Base-by-base conservation (phyloP, 768 basidiomycete species). In the Lentinula edodes region DNA sequence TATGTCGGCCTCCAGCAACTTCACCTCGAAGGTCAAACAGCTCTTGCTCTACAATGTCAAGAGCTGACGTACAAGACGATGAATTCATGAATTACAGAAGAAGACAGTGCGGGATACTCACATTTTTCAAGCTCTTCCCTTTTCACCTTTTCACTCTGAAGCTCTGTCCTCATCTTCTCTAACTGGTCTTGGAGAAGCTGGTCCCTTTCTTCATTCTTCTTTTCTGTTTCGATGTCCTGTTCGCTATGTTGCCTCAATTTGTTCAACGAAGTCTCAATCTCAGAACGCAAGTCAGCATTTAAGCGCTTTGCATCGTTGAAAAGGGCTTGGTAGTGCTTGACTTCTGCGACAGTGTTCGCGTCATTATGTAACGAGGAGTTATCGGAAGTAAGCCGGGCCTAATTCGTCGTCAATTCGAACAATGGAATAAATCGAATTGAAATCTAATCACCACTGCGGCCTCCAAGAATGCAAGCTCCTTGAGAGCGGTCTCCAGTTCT, bases 21-120 rank as follows among this genome's bases (percentile, higher is more conserved):
- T 90, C 86, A 0, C 91, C 91, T 3, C 81, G 75, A 1, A 93
- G 78, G 58, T 93, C 90, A 68, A 90, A 92, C 7, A 94, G 80
- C 9, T 80, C 78, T 69, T 93, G 92, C 66, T 91, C 89, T 41
- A 93, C 79, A n/a, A 76, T 69, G 28, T 92, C 91, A 38, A 91
- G 83, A 69, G 80, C 80, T 55, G 77, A 77, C 1, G 80, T 72
- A 15, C 82, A 78, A 42, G 71, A 51, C 16, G 20, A 23, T 59
- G 16, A 41, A 16, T 68, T 28, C 28, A 28, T 28, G 28, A 28
- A 28, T 28, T 2, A 2, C 28, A 28, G 28, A 28, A 28, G 28
- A 28, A 32, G 36, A 8, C 3, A 51, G 35, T 36, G 42, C 28
- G 28, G 3, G 3, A 34, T 20, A 59, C 58, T 23, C 20, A 59